Percentiles rank a stretch among this genome's conserved stretches.
Evolutionary conservation across 2,329 filamentous ascomycete species (phyloP).

Genomic region (Botrytis squamosa): DNA sequence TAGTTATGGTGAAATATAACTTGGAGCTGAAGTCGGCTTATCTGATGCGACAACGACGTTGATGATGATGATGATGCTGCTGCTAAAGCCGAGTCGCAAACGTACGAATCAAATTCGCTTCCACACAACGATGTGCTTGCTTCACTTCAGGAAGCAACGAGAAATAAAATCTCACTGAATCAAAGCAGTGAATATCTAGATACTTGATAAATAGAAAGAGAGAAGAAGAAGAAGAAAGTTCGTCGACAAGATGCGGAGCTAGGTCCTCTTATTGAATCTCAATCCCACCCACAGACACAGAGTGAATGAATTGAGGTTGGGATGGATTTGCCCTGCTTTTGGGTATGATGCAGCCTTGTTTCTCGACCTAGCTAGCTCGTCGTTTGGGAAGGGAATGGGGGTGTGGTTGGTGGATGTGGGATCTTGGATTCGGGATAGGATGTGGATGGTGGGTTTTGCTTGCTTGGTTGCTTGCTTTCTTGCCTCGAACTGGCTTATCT

Average conservation of each 20-base stretch:
- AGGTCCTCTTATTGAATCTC: not conserved
- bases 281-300: not conserved
- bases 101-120: slow-evolving; percentile 5
- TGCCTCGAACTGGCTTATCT: not conserved
- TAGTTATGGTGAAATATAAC: not conserved
- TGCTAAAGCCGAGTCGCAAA: slow-evolving; percentile 3
- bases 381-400: not conserved
- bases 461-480: not conserved
- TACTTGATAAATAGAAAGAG: not conserved
- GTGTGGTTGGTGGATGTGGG: slow-evolving; percentile 4
- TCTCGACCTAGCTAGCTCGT: not conserved
- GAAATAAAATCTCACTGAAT: not conserved
- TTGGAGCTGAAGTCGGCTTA: slow-evolving; percentile 16
- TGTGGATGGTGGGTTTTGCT: not conserved
- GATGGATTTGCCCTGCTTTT: slow-evolving; percentile 18
- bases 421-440: not conserved
- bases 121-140: not conserved
- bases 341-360: slow-evolving; percentile 12
- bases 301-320: not conserved
- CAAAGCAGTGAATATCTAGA: not conserved
- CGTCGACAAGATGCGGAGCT: not conserved
- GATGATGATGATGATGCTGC: not conserved
- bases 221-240: not conserved
- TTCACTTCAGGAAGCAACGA: not conserved
- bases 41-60: slow-evolving; percentile 13